A percentile compares a stretch with the other conserved stretches of the same genome.
Evolutionary conservation across 345 rosid species (phyloP).

Genomic region (Physaria fendleri): DNA sequence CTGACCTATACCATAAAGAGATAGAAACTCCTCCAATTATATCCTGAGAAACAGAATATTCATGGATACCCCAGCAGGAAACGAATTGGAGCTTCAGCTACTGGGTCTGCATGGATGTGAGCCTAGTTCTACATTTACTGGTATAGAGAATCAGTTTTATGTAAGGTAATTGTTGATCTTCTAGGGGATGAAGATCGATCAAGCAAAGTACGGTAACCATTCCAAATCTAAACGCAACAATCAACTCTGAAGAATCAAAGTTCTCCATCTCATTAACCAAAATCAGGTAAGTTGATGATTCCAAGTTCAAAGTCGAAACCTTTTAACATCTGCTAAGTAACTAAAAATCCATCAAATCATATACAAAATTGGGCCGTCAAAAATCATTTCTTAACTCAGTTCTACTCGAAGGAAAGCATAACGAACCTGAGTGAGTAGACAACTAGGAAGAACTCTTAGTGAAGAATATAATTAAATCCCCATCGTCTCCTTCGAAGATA

Average conservation of each 20-base stretch:
- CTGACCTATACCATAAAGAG: constrained; percentile 17
- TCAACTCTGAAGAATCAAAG: too few species aligned
- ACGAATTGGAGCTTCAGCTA: too few species aligned
- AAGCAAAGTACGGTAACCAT: too few species aligned
- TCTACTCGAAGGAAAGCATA: not conserved
- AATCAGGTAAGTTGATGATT: too few species aligned
- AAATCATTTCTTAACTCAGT: too few species aligned
- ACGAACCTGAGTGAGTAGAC: constrained; percentile 75
- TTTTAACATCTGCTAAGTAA: too few species aligned
- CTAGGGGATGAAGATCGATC: too few species aligned
- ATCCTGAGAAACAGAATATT: not conserved
- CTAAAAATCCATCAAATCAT: not conserved
- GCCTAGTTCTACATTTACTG: constrained; percentile 17
- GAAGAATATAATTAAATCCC: constrained; percentile 71
- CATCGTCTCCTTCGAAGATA: constrained; percentile 64
- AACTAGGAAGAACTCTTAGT: constrained; percentile 67
- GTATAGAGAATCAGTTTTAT: not conserved
- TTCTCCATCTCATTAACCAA: too few species aligned
- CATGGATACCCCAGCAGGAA: not conserved
- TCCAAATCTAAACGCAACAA: too few species aligned
- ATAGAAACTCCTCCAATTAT: not conserved
- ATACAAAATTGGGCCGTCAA: too few species aligned
- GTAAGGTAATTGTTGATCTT: not conserved
- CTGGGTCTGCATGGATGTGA: not conserved
- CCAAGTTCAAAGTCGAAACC: too few species aligned